A percentile compares a stretch with the other conserved stretches of the same genome.
Evolutionary conservation across 352 stramenopile species (phyloP).

Genomic region (Phytophthora cryptogea): DNA sequence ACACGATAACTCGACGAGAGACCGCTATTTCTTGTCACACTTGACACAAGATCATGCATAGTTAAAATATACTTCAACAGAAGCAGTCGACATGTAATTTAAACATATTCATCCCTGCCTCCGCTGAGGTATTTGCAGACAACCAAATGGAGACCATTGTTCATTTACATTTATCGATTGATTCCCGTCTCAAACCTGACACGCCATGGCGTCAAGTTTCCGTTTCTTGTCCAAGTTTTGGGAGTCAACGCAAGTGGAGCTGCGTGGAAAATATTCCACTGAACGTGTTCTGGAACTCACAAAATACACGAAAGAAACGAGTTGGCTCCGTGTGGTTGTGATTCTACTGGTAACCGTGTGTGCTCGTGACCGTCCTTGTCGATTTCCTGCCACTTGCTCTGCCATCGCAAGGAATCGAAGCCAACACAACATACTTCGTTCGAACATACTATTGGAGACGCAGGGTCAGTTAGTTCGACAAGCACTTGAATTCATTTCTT

Average conservation of each 20-base stretch:
- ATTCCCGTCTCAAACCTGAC: background rate
- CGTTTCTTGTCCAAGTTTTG: conserved; percentile 2
- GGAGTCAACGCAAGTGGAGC: conserved; percentile 28
- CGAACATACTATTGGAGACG: conserved; percentile 10
- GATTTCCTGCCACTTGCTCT: conserved; percentile 24
- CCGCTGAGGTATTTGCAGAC: background rate
- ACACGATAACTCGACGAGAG: too few species aligned
- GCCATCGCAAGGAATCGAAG: conserved; percentile 5
- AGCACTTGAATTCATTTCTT: background rate
- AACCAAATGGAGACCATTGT: too few species aligned
- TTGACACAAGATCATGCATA: too few species aligned
- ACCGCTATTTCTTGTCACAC: too few species aligned
- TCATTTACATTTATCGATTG: background rate
- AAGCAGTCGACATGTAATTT: too few species aligned
- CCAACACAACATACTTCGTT: conserved; percentile 25
- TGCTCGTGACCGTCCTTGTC: conserved; percentile 21
- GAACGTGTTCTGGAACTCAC: conserved; percentile 11
- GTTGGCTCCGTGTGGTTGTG: conserved; percentile 5
- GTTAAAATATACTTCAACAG: too few species aligned
- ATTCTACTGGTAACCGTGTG: conserved; percentile 21
- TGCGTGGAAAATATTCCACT: conserved; percentile 23
- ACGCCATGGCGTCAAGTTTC: background rate
- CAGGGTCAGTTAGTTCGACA: background rate
- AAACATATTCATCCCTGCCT: too few species aligned
- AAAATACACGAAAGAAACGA: conserved; percentile 16